Evolutionary conservation across 805 yeast genomes (phyloP), one percentile per base, ranked within the genome.

Genomic region (Spathaspora girioi): DNA sequence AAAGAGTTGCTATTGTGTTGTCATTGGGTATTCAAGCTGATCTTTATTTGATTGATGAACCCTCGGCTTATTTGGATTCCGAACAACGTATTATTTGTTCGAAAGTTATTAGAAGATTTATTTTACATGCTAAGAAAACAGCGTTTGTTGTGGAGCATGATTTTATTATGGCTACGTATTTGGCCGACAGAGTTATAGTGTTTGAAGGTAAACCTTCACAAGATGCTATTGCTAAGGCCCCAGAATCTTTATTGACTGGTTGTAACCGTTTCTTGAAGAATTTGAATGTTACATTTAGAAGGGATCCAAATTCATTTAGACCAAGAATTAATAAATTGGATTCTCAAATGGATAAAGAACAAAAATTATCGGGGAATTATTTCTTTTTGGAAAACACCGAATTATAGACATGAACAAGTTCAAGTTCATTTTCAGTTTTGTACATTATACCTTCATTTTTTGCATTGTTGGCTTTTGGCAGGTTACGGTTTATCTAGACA

Each of bases 131-230:
- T 61, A 92, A 93, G 80, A 94, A 93, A 81, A 93, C 98, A 45
- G 99, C 99, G n/a, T 94, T 94, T 71, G 80, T 94, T 63, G 99
- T 94, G 53, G 99, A 94, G 86, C 99, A 94, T 84, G 99, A 94
- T 82, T 94, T 94, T 82, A 94, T 94, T 78, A 94, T 94, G 99
- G 98, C 99, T 58, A 94, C 99, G 15, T 94, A 94, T 71, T 82
- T 94, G 79, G 99, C 99, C 57, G 99, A 94, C 75, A 84, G 96
- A 67, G 99, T 94, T 63, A 93, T 94, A 82, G 98, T 94, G 51
- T 94, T 93, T 66, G 99, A 94, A 73, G 99, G 99, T 72, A 65
- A 75, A 57, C 98, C 99, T 50, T 90, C 98, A 26, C 80, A 81
- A 68, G 78, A 85, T 59, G 93, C 99, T 32, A 68, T 73, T 59